Base-by-base conservation (phyloP, 2,329 filamentous ascomycete species). In the Thermothelomyces thermophilus region DNA sequence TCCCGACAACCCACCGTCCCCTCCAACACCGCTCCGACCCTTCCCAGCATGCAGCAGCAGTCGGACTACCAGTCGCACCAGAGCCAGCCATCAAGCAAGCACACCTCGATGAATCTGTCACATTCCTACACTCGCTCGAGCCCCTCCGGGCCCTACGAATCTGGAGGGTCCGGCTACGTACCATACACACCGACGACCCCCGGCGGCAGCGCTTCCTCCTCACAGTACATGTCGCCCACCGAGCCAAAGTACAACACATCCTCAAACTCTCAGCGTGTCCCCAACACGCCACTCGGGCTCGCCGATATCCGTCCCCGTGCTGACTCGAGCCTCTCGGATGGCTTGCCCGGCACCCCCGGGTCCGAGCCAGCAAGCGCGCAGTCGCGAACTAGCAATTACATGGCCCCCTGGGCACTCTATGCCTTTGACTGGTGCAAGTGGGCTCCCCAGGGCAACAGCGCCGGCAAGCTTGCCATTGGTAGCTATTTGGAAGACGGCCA, bases 341-440 rank as follows among this genome's bases (percentile, higher is more conserved):
- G 82, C 43, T 72, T 79, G 13, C 75, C 82, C 36, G 83, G 83
- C 68, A 67, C 74, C 68, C 58, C 76, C 36, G 73, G 79, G 45
- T 85, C 85, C 63, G 86, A 90, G 62, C 74, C 82, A 45, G 79
- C 81, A 56, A 79, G 80, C 64, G 66, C 80, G 55, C 73, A 80
- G 68, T 66, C 84, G 64, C 68, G 87, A 64, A 94, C 91, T 56
- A 95, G 89, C 74, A 96, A 91, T 66, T 95, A 96, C 64, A 72
- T 95, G 56, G 90, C 91, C 4, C 90, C 91, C 0, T 98, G 93
- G 89, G 86, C 90, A 13, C 84, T 95, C 48, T 98, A 97, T 67
- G 91, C 93, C 11, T 91, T 95, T 62, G 93, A 98, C 71, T 98
- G 93, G 93, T 98, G 93, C 73, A 98, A 98, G 70, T 98, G 93